These are phyloP conservation scores for Sphagnum fallax DNA, from an alignment of 228 moss, liverwort and hornwort genomes.

Conservation along the genomic window DNA sequence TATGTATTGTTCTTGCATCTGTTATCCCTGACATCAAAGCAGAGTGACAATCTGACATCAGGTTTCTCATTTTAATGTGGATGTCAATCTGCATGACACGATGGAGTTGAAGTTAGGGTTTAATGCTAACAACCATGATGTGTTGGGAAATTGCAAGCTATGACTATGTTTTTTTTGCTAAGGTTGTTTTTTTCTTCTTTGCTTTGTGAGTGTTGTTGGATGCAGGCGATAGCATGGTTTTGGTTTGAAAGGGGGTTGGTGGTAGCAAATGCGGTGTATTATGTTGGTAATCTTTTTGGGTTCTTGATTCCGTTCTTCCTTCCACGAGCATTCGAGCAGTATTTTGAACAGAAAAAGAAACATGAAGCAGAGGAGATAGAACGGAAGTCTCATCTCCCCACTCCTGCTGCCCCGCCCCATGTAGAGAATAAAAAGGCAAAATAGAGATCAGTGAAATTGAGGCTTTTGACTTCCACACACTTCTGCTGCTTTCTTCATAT, in stretches of 20 bases:
- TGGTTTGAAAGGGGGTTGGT: slow-evolving; percentile 38
- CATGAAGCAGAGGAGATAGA: slow-evolving; percentile 22
- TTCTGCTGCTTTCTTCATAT: too few species aligned
- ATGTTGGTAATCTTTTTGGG: slow-evolving; percentile 33
- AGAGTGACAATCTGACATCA: too few species aligned
- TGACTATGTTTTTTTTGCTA: neutral
- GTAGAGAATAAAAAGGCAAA: slow-evolving; percentile 45
- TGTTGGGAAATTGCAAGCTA: neutral
- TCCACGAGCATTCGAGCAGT: slow-evolving; percentile 41
- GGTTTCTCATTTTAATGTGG: too few species aligned
- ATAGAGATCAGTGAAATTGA: slow-evolving; percentile 1
- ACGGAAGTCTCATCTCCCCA: slow-evolving; percentile 26
- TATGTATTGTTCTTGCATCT: too few species aligned
- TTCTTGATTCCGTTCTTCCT: slow-evolving; percentile 54
- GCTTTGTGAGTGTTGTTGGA: neutral
- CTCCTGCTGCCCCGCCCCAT: slow-evolving; percentile 29
- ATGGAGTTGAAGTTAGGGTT: too few species aligned
- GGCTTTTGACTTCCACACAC: too few species aligned
- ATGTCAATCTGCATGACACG: too few species aligned
- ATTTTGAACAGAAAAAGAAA: slow-evolving; percentile 25
- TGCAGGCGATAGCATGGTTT: slow-evolving; percentile 43
- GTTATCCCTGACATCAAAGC: too few species aligned
- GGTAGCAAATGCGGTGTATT: slow-evolving; percentile 35
- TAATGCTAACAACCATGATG: too few species aligned
- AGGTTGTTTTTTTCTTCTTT: neutral